Percentiles rank a stretch among this genome's conserved stretches.
Conservation (phyloP, 2,329 filamentous ascomycete genomes). For the Cadophora sp. region DNA sequence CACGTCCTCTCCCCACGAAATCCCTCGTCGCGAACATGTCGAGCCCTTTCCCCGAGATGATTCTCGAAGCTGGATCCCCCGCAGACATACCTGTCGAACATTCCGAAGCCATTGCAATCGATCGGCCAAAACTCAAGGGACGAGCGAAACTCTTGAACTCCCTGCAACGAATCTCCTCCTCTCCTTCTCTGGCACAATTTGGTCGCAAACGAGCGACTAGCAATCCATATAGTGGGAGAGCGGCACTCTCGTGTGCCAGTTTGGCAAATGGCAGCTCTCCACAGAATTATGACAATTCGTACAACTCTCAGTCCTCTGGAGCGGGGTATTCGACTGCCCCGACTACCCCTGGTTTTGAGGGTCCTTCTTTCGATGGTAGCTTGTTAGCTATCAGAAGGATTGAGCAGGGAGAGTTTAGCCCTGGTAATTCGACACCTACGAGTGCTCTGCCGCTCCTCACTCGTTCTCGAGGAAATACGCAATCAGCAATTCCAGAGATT, state of each 20-base stretch:
- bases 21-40: slow-evolving; percentile 32
- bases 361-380: slow-evolving; percentile 36
- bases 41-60: slow-evolving; percentile 35
- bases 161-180: slow-evolving; percentile 46
- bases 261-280: slow-evolving; percentile 40
- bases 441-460: slow-evolving; percentile 37
- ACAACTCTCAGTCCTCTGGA: slow-evolving; percentile 36
- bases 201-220: slow-evolving; percentile 42
- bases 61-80: slow-evolving; percentile 29
- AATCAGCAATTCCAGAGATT: slow-evolving; percentile 40
- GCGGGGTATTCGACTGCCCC: slow-evolving; percentile 43
- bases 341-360: slow-evolving; percentile 41
- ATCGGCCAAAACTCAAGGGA: slow-evolving; percentile 42
- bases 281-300: slow-evolving; percentile 40
- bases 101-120: slow-evolving; percentile 41
- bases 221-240: slow-evolving; percentile 43
- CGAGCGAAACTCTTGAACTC: slow-evolving; percentile 42
- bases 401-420: slow-evolving; percentile 31
- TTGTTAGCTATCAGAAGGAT: slow-evolving; percentile 35
- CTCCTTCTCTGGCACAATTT: slow-evolving; percentile 43
- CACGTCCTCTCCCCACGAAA: not conserved
- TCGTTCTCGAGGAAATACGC: slow-evolving; percentile 31
- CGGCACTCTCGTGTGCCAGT: slow-evolving; percentile 43
- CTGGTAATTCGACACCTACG: slow-evolving; percentile 34
- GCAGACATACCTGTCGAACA: slow-evolving; percentile 35